These are phyloP conservation scores for Tripterygium wilfordii DNA, from an alignment of 177 flowering plant species.

Conservation along the genomic window DNA sequence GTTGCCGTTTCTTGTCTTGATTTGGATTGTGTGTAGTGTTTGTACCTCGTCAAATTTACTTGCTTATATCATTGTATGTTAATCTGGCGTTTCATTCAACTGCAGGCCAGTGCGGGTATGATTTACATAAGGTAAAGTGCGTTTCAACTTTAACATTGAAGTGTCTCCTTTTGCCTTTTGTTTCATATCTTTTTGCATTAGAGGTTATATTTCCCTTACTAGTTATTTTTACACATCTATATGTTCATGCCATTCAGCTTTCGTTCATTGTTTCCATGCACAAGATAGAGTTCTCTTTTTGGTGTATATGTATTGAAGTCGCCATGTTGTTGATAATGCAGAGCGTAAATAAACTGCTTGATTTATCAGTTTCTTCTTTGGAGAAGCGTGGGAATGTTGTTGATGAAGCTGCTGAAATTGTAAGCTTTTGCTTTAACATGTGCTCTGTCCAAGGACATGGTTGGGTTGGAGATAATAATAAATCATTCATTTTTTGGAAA, in stretches of 20 bases:
- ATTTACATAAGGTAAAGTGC: constrained; percentile 32
- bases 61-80: neutral
- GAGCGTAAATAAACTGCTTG: constrained; percentile 37
- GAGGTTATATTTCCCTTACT: neutral
- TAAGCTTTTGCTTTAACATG: neutral
- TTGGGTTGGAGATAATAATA: too few species aligned
- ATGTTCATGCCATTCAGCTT: too few species aligned
- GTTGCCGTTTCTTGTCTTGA: too few species aligned
- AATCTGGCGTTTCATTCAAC: neutral
- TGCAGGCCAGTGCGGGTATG: constrained; percentile 45
- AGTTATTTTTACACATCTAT: too few species aligned
- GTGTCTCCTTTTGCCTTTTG: too few species aligned
- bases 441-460: too few species aligned
- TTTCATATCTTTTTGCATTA: too few species aligned
- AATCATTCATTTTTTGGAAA: too few species aligned
- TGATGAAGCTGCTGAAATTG: constrained; percentile 4
- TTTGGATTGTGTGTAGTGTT: too few species aligned
- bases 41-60: neutral
- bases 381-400: constrained; percentile 22
- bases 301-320: too few species aligned
- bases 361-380: constrained; percentile 24
- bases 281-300: too few species aligned
- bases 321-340: constrained; percentile 16
- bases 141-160: neutral
- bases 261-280: too few species aligned